These are phyloP conservation scores for Chlamydomonas incerta DNA, from an alignment of 139 green algal genomes.

Conservation along the genomic window DNA sequence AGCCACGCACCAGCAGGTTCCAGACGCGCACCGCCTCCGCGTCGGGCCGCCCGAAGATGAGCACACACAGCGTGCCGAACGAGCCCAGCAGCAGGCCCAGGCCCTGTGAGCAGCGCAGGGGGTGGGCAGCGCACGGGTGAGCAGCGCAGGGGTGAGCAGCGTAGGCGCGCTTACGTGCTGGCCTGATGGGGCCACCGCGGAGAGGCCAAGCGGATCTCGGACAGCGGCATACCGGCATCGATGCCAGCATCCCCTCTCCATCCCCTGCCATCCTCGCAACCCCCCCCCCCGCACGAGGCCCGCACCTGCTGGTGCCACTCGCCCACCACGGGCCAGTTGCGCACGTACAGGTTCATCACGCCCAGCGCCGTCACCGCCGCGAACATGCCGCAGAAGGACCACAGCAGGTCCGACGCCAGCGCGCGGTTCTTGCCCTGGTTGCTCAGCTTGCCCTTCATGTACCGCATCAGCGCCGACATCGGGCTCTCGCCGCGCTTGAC, in stretches of 20 bases:
- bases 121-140: neutral
- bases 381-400: conserved; percentile 48
- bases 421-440: conserved; percentile 14
- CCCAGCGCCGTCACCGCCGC: conserved; percentile 35
- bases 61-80: conserved; percentile 62
- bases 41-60: conserved; percentile 61
- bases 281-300: too few species aligned
- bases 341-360: conserved; percentile 23
- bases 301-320: conserved; percentile 52
- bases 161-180: too few species aligned
- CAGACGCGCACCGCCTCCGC: conserved; percentile 56
- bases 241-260: too few species aligned
- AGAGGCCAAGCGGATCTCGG: too few species aligned
- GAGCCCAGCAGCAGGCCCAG: conserved; percentile 59
- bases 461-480: neutral
- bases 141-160: neutral
- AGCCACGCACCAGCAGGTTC: conserved; percentile 53
- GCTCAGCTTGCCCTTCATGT: conserved; percentile 7
- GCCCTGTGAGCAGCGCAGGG: conserved; percentile 41
- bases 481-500: conserved; percentile 6
- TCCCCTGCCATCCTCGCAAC: too few species aligned
- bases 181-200: neutral
- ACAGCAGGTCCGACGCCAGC: conserved; percentile 48
- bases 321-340: conserved; percentile 47
- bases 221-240: neutral